These are phyloP conservation scores for Scenedesmus sp. DNA, from an alignment of 163 green algal genomes.

Conservation along the genomic window DNA sequence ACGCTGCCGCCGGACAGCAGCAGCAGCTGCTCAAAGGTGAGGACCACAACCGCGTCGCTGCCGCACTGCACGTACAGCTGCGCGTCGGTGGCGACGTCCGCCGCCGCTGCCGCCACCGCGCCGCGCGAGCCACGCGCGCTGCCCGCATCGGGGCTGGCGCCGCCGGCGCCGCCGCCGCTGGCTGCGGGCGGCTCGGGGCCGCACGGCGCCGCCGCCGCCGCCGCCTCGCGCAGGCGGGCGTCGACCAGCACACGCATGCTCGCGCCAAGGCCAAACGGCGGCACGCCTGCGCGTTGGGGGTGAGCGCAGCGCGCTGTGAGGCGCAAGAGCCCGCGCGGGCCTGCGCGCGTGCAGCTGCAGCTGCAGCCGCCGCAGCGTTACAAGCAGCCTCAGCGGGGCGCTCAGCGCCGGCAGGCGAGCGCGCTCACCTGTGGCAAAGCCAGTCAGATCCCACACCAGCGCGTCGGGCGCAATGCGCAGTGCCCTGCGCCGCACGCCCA, in stretches of 20 bases:
- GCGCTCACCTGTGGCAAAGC: conserved; percentile 15
- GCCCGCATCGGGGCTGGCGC: background rate
- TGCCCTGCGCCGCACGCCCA: background rate
- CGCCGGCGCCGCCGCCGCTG: background rate
- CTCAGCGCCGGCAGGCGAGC: too few relatives aligned
- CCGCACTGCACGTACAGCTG: conserved; percentile 26
- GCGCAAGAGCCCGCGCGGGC: too few relatives aligned
- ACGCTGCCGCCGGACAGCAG: background rate
- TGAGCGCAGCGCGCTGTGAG: too few relatives aligned
- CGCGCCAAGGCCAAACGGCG: background rate
- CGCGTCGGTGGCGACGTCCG: background rate
- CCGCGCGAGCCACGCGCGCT: background rate
- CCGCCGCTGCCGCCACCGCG: background rate
- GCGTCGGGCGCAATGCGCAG: conserved; percentile 18
- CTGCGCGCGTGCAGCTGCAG: background rate
- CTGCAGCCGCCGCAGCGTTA: background rate
- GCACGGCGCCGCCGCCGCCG: background rate
- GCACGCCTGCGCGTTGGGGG: background rate
- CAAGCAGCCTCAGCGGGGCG: background rate
- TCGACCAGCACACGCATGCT: conserved; percentile 5
- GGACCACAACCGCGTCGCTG: background rate
- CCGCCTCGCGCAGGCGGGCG: background rate
- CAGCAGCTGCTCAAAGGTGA: conserved; percentile 27
- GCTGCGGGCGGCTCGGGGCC: too few relatives aligned
- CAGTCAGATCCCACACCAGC: background rate